Evolutionary conservation across 768 basidiomycete genomes (phyloP).

Genomic region (Pholiota microspora): DNA sequence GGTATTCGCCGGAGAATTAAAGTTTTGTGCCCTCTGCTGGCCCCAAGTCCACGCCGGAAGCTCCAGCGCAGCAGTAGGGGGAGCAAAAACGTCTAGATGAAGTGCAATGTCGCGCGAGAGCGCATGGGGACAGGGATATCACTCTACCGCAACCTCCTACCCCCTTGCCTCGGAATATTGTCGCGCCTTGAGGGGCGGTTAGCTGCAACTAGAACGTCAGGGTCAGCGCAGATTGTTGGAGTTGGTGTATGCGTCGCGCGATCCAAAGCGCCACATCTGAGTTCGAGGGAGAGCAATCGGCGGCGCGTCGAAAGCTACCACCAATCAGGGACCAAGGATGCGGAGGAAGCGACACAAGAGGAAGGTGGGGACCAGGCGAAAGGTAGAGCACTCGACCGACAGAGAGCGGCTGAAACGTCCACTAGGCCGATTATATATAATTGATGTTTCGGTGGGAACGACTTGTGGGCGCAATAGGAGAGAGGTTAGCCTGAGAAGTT

Average conservation of each 20-base stretch:
- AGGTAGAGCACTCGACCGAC: conserved; percentile 1
- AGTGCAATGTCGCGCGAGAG: not conserved
- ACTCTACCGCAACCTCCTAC: not conserved
- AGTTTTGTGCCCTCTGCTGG: not conserved
- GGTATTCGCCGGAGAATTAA: not conserved
- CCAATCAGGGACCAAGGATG: not conserved
- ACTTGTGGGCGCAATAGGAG: conserved; percentile 6
- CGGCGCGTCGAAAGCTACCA: not conserved
- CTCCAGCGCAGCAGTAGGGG: not conserved
- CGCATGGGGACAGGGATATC: not conserved
- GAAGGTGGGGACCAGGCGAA: conserved; percentile 14
- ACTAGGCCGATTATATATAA: conserved; percentile 2
- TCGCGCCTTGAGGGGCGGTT: not conserved
- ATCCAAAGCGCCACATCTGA: not conserved
- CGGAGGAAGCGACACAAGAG: conserved; percentile 9
- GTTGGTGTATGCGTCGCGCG: not conserved
- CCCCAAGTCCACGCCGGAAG: not conserved
- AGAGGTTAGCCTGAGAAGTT: not conserved
- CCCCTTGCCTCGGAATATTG: not conserved
- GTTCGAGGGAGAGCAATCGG: not conserved
- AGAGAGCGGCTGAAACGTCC: not conserved
- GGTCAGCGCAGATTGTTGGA: not conserved
- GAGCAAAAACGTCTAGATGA: not conserved
- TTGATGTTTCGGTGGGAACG: conserved; percentile 11
- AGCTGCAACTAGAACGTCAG: not conserved